A percentile compares a stretch with the other conserved stretches of the same genome.
Conservation (phyloP, 768 basidiomycete species). For the Collybiopsis luxurians region DNA sequence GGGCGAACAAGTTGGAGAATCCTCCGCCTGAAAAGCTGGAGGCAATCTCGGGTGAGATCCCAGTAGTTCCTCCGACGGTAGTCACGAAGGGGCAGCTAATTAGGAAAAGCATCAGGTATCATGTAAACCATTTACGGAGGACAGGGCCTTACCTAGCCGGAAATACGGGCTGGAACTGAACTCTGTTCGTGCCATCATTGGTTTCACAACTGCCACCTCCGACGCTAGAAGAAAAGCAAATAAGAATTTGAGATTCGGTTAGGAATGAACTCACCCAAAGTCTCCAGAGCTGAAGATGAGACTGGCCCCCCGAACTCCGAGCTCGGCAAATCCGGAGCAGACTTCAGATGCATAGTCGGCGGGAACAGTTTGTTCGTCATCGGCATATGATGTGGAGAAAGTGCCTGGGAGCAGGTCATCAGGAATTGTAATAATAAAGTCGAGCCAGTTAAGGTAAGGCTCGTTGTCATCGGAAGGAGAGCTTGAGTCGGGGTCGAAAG, state of each 20-base stretch:
- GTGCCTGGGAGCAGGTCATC: constrained; percentile 54
- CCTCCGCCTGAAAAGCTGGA: constrained; percentile 66
- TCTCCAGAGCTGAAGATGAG: constrained; percentile 68
- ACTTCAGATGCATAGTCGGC: constrained; percentile 54
- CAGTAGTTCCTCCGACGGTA: constrained; percentile 61
- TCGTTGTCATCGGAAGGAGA: constrained; percentile 56
- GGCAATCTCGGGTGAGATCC: constrained; percentile 58
- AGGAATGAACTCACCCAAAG: constrained; percentile 32
- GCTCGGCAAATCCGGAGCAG: constrained; percentile 60
- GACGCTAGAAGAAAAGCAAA: too few relatives aligned
- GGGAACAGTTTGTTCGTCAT: constrained; percentile 57
- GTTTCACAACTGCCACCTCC: constrained; percentile 55
- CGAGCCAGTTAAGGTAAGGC: constrained; percentile 67
- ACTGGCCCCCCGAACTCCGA: constrained; percentile 57
- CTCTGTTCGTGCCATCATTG: constrained; percentile 38
- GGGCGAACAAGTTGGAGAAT: constrained; percentile 57
- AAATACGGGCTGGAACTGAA: constrained; percentile 55
- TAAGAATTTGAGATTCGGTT: neutral
- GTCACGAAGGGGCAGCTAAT: constrained; percentile 65
- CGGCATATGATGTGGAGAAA: too few relatives aligned
- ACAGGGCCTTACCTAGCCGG: constrained; percentile 32
- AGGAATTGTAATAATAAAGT: constrained; percentile 41
- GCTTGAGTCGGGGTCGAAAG: constrained; percentile 49
- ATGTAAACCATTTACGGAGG: neutral
- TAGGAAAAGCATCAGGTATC: neutral